These are phyloP conservation scores for Yarrowia deformans DNA, from an alignment of 805 yeast species.

Conservation along the genomic window DNA sequence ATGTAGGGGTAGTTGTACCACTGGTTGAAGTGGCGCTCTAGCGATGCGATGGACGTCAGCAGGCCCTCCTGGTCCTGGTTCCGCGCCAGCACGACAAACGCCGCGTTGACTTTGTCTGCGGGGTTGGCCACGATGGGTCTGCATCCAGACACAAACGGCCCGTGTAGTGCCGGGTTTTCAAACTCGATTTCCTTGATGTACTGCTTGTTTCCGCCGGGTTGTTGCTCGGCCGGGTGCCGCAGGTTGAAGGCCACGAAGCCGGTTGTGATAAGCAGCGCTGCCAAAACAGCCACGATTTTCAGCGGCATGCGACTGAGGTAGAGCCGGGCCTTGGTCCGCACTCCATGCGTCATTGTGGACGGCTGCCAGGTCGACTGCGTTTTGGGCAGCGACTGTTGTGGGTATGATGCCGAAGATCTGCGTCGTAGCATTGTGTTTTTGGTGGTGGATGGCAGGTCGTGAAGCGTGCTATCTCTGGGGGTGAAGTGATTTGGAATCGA, in stretches of 20 bases:
- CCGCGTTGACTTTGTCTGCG: constrained; percentile 61
- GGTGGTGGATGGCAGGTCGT: not conserved
- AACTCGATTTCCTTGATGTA: constrained; percentile 24
- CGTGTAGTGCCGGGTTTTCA: constrained; percentile 37
- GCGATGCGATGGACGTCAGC: constrained; percentile 68
- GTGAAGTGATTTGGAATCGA: not conserved
- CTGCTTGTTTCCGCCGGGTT: constrained; percentile 20
- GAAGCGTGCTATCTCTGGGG: not conserved
- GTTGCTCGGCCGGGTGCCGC: constrained; percentile 26
- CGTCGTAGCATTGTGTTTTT: constrained; percentile 27
- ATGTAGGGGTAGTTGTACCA: constrained; percentile 96
- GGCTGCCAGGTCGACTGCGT: constrained; percentile 24
- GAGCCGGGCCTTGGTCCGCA: constrained; percentile 12
- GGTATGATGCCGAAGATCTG: constrained; percentile 35
- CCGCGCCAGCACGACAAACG: constrained; percentile 82
- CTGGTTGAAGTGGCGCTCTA: constrained; percentile 90
- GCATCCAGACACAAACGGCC: constrained; percentile 34
- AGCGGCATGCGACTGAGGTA: constrained; percentile 15
- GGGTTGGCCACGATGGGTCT: constrained; percentile 27
- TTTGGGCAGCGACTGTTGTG: constrained; percentile 29
- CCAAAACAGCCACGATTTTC: constrained; percentile 13
- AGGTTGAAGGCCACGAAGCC: constrained; percentile 30
- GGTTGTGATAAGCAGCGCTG: constrained; percentile 23
- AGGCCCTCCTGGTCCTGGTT: constrained; percentile 84
- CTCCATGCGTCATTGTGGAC: constrained; percentile 13